Percentiles rank a stretch among this genome's conserved stretches.
Conservation (phyloP, 176 grass and related monocot genomes). For the Oryza meyeriana region DNA sequence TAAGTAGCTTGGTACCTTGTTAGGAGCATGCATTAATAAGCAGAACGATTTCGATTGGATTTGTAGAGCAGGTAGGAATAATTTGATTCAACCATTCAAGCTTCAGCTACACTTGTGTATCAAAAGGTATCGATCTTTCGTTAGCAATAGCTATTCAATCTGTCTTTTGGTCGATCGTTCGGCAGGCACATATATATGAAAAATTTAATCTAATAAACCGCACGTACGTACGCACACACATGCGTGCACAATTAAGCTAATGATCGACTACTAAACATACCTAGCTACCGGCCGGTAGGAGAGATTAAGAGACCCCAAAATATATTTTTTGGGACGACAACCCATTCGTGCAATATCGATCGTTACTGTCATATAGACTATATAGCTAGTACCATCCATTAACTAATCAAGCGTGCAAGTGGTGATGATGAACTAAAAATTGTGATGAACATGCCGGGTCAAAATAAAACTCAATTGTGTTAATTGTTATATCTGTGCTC, state of each 20-base stretch:
- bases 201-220: neutral
- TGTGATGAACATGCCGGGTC: neutral
- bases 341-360: conserved; percentile 32
- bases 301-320: neutral
- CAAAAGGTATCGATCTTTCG: neutral
- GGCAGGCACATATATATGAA: neutral
- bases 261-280: neutral
- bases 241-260: conserved; percentile 25
- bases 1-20: neutral
- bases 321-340: conserved; percentile 18
- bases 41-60: neutral
- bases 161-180: neutral
- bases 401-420: neutral
- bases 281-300: neutral
- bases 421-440: neutral
- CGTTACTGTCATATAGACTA: neutral
- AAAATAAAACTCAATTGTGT: no score
- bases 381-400: neutral
- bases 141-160: neutral
- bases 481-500: no score
- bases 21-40: neutral
- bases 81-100: neutral
- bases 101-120: neutral
- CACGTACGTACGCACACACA: neutral
- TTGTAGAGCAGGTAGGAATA: neutral